Evolutionary conservation across 768 basidiomycete species (phyloP).

Genomic region (Artomyces pyxidatus): DNA sequence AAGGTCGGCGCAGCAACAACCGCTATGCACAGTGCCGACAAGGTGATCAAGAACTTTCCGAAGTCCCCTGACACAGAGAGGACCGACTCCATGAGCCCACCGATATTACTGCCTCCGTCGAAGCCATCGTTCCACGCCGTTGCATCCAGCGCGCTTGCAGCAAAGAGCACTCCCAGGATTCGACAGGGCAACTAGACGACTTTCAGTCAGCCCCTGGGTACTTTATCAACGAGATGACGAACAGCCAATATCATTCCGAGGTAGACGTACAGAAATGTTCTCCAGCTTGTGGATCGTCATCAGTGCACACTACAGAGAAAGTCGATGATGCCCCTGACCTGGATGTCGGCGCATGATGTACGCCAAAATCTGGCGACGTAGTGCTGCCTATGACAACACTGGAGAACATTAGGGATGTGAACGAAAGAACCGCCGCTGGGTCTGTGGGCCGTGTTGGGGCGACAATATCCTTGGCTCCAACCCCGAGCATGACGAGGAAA

Average conservation of each 20-base stretch:
- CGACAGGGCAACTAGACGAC: slow-evolving; percentile 29
- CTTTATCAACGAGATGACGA: slow-evolving; percentile 14
- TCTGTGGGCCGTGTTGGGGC: slow-evolving; percentile 23
- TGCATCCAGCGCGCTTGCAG: slow-evolving; percentile 30
- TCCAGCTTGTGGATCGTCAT: slow-evolving; percentile 22
- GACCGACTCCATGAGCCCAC: slow-evolving; percentile 35
- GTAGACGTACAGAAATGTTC: slow-evolving; percentile 39
- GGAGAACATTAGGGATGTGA: slow-evolving; percentile 35
- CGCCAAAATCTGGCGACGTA: slow-evolving; percentile 40
- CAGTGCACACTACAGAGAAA: background rate
- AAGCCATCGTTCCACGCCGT: slow-evolving; percentile 34
- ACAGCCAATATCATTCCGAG: slow-evolving; percentile 35
- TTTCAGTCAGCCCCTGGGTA: too few species aligned
- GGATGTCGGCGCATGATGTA: slow-evolving; percentile 34
- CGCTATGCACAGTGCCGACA: slow-evolving; percentile 45
- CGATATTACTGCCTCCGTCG: slow-evolving; percentile 27
- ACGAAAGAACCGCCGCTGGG: slow-evolving; percentile 31
- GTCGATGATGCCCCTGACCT: slow-evolving; percentile 16
- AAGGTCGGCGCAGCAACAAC: slow-evolving; percentile 52
- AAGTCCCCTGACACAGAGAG: slow-evolving; percentile 33
- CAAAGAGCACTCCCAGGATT: slow-evolving; percentile 38
- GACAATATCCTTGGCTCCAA: slow-evolving; percentile 29
- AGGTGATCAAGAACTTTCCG: slow-evolving; percentile 38
- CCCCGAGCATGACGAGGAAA: slow-evolving; percentile 30
- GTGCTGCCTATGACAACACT: slow-evolving; percentile 36